These are phyloP conservation scores for Suillus variegatus DNA, from an alignment of 768 basidiomycete genomes.

Conservation along the genomic window DNA sequence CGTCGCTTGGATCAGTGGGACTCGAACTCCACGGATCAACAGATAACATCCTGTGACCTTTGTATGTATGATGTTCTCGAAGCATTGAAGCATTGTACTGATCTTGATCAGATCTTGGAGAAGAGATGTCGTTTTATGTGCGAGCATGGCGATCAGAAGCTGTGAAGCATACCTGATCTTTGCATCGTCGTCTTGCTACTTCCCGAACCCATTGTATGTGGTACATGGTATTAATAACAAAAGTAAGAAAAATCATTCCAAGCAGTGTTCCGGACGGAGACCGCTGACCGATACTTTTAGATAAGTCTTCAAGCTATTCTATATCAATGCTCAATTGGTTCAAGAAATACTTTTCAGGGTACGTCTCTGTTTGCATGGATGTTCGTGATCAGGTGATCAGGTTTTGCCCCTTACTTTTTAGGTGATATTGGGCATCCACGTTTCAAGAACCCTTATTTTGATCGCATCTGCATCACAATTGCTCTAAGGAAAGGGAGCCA, in stretches of 20 bases:
- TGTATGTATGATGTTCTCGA: neutral
- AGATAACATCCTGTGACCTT: neutral
- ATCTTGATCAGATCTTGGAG: neutral
- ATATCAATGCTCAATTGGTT: neutral
- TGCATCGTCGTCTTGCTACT: neutral
- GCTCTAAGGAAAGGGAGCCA: constrained; percentile 59
- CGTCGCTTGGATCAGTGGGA: neutral
- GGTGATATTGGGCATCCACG: neutral
- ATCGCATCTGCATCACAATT: constrained; percentile 44
- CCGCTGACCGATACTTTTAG: too few relatives aligned
- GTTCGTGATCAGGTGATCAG: neutral
- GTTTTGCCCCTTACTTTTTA: neutral
- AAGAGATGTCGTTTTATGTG: neutral
- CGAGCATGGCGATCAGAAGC: neutral
- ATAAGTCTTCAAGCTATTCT: neutral
- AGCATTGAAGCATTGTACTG: neutral
- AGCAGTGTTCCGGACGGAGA: too few relatives aligned
- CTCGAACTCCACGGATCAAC: neutral
- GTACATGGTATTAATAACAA: too few relatives aligned
- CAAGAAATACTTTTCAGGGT: neutral
- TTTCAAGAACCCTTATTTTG: constrained; percentile 35
- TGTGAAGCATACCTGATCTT: neutral
- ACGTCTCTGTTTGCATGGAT: neutral
- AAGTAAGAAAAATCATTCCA: too few relatives aligned
- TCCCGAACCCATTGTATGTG: neutral